These are phyloP conservation scores for Colletotrichum limetticola DNA, from an alignment of 2,329 filamentous ascomycete species.

Conservation along the genomic window DNA sequence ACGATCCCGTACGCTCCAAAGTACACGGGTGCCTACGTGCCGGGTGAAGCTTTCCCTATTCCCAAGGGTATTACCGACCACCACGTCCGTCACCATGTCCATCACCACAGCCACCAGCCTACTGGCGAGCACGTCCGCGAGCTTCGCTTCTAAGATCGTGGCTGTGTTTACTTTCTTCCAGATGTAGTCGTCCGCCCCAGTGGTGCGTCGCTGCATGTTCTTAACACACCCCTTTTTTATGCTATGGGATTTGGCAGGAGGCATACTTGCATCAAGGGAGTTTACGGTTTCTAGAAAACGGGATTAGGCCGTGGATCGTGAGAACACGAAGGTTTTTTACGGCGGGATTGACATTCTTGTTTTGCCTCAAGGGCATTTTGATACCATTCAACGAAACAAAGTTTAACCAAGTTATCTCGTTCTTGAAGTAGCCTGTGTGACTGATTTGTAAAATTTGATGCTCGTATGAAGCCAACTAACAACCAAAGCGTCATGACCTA, in stretches of 20 bases:
- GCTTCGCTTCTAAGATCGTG: neutral
- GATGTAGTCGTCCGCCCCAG: neutral
- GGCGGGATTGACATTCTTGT: conserved; percentile 6
- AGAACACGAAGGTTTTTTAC: neutral
- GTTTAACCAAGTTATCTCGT: neutral
- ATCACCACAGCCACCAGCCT: neutral
- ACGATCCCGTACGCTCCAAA: neutral
- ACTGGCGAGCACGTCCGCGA: neutral
- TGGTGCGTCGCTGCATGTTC: neutral
- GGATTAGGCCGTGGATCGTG: neutral
- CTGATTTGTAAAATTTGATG: neutral
- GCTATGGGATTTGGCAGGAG: neutral
- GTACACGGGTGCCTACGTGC: neutral
- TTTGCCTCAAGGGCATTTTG: conserved; percentile 1
- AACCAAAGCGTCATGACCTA: accelerated
- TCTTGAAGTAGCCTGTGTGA: neutral
- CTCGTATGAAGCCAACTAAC: neutral
- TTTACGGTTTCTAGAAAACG: conserved; percentile 6
- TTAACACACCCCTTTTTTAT: neutral
- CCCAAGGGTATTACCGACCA: neutral
- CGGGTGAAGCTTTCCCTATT: neutral
- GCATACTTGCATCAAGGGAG: conserved; percentile 11
- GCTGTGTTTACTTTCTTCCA: neutral
- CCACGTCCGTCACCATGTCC: neutral
- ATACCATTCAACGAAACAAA: conserved; percentile 11